Percentiles rank a stretch among this genome's conserved stretches.
Evolutionary conservation across 2,329 filamentous ascomycete species (phyloP).

Genomic region (Mollisia scopiformis): DNA sequence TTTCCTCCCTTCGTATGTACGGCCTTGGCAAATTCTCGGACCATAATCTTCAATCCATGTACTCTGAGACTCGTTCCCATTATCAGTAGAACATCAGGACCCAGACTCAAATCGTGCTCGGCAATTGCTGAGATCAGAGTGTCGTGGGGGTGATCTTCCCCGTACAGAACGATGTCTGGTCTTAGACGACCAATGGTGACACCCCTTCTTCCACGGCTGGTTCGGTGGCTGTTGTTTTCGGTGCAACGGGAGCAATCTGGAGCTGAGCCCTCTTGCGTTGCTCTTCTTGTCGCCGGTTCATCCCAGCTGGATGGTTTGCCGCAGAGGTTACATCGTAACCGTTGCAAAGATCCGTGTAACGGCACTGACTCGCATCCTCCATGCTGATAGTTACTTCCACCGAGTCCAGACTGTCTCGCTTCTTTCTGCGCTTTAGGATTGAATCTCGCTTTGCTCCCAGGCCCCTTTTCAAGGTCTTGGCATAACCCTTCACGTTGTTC

Average conservation of each 20-base stretch:
- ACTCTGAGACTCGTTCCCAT: slow-evolving; percentile 73
- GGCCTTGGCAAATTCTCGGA: slow-evolving; percentile 71
- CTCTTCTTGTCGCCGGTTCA: slow-evolving; percentile 47
- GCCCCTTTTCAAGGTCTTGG: slow-evolving; percentile 62
- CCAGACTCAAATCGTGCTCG: slow-evolving; percentile 66
- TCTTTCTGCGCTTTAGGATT: slow-evolving; percentile 41
- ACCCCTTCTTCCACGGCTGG: slow-evolving; percentile 67
- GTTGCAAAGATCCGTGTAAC: slow-evolving; percentile 69
- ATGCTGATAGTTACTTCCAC: slow-evolving; percentile 25
- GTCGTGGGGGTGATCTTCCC: slow-evolving; percentile 71
- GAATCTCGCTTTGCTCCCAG: slow-evolving; percentile 64
- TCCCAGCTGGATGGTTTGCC: slow-evolving; percentile 63
- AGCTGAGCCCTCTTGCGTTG: slow-evolving; percentile 61
- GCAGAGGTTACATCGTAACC: slow-evolving; percentile 66
- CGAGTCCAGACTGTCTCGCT: slow-evolving; percentile 6
- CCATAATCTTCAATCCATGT: slow-evolving; percentile 71
- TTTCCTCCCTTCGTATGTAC: slow-evolving; percentile 68
- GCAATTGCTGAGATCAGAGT: slow-evolving; percentile 70
- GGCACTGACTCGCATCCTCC: slow-evolving; percentile 56
- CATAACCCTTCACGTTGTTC: slow-evolving; percentile 71
- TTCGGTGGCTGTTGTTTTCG: slow-evolving; percentile 62
- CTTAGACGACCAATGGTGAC: slow-evolving; percentile 69
- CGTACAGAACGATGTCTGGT: slow-evolving; percentile 75
- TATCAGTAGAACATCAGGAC: slow-evolving; percentile 70
- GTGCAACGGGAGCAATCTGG: slow-evolving; percentile 70